Evolutionary conservation across 192 early-diverging fungal genomes (phyloP).

Genomic region (Rhizoclosmatium globosum): DNA sequence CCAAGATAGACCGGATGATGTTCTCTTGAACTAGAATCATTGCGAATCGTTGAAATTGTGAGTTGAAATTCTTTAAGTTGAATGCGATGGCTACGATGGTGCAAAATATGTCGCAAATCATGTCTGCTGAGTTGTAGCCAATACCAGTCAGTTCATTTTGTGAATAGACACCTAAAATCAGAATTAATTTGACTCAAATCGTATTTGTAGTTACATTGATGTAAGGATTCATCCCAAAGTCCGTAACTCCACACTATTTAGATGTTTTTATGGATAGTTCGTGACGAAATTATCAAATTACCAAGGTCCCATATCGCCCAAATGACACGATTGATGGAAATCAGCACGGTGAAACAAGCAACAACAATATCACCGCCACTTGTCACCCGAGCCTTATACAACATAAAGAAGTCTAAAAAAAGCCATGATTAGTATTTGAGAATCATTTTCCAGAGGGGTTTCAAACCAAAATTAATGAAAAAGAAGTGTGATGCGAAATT

Average conservation of each 20-base stretch:
- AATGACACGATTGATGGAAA: not conserved
- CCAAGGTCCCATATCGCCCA: not conserved
- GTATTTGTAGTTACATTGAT: not conserved
- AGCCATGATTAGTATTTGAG: too few relatives aligned
- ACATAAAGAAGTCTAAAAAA: not conserved
- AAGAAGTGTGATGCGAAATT: not conserved
- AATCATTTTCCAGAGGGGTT: too few relatives aligned
- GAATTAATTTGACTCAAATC: not conserved
- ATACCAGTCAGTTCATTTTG: not conserved
- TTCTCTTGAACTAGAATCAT: not conserved
- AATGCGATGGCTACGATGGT: not conserved
- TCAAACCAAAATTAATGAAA: not conserved
- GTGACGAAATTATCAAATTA: not conserved
- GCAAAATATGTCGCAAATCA: not conserved
- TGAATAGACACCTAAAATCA: not conserved
- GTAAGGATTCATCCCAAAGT: not conserved
- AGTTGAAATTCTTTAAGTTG: not conserved
- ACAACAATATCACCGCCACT: not conserved
- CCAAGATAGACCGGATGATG: not conserved
- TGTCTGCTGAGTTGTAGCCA: not conserved
- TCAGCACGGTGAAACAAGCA: not conserved
- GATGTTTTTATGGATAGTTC: not conserved
- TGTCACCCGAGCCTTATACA: not conserved
- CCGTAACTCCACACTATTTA: not conserved
- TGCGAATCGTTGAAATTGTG: not conserved